phyloP scores from a whole-genome alignment of 73 alveolate species.

The Strombidium stylifer region DNA sequence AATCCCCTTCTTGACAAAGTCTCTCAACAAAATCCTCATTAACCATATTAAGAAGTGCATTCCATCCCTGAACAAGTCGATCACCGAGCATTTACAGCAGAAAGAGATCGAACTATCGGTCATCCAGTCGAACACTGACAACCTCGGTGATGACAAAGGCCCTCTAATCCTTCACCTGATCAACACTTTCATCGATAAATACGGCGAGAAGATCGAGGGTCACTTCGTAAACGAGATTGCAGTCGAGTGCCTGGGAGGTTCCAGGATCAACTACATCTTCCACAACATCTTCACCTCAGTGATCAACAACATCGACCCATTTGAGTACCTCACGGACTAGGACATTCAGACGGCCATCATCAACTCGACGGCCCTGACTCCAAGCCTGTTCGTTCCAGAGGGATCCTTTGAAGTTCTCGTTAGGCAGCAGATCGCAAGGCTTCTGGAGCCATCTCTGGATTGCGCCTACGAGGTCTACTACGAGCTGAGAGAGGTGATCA shows the following conservation, averaged over 20 bases:
- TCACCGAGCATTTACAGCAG: conserved; percentile 16
- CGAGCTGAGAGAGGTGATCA: conserved; percentile 71
- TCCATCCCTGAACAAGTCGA: conserved; percentile 23
- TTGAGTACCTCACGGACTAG: conserved; percentile 62
- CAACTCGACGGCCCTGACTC: conserved; percentile 81
- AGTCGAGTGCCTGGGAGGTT: conserved; percentile 73
- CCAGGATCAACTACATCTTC: conserved; percentile 69
- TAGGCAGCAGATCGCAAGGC: conserved; percentile 77
- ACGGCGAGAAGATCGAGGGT: conserved; percentile 68
- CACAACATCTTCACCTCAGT: conserved; percentile 53
- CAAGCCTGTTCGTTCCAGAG: conserved; percentile 91
- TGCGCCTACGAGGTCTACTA: conserved; percentile 77
- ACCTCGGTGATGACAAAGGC: conserved; percentile 27
- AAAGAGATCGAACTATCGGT: conserved; percentile 38
- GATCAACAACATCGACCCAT: conserved; percentile 69
- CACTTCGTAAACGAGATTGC: conserved; percentile 51
- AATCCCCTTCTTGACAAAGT: conserved; percentile 15
- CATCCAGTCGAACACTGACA: conserved; percentile 17
- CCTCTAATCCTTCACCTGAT: conserved; percentile 34
- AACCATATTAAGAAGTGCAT: conserved; percentile 35
- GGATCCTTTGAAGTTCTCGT: conserved; percentile 90
- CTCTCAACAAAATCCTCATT: conserved; percentile 26
- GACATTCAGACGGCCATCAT: conserved; percentile 79
- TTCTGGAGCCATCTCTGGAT: conserved; percentile 79
- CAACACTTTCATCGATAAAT: conserved; percentile 27